phyloP scores from a whole-genome alignment of 805 yeast genomes.

The Yamadazyma kitorensis region DNA sequence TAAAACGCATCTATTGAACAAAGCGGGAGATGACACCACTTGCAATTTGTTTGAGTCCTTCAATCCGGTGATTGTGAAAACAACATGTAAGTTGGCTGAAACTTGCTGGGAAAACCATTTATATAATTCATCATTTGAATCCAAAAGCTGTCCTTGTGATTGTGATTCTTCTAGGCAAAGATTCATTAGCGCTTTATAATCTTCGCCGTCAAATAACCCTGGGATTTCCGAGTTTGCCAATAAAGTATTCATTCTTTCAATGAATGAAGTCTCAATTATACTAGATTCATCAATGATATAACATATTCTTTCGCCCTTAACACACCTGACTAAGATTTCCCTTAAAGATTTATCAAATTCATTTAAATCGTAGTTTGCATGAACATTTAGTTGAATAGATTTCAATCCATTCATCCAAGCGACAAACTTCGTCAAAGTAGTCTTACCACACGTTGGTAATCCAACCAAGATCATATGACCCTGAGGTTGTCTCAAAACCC shows the following conservation, averaged over 20 bases:
- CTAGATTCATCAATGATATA: constrained; percentile 80
- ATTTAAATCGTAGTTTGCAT: constrained; percentile 47
- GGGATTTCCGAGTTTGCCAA: constrained; percentile 92
- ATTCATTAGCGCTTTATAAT: constrained; percentile 48
- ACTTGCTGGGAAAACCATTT: constrained; percentile 72
- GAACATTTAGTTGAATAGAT: constrained; percentile 56
- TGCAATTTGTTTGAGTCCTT: constrained; percentile 32
- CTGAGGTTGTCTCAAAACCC: constrained; percentile 80
- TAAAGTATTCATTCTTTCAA: constrained; percentile 91
- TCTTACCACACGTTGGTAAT: constrained; percentile 76
- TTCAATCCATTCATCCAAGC: constrained; percentile 86
- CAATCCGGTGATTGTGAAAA: constrained; percentile 65
- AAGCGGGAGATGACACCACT: constrained; percentile 77
- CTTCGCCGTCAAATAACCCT: constrained; percentile 81
- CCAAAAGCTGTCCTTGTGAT: constrained; percentile 60
- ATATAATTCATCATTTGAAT: constrained; percentile 66
- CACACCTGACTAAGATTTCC: constrained; percentile 44
- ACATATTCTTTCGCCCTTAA: constrained; percentile 59
- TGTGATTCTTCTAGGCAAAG: constrained; percentile 57
- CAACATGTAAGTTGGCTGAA: constrained; percentile 73
- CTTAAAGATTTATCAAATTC: constrained; percentile 72
- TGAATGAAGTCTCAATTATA: constrained; percentile 69
- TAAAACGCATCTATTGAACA: constrained; percentile 84
- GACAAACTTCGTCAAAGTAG: constrained; percentile 74
- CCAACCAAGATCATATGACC: constrained; percentile 90